Evolutionary conservation across 192 early-diverging fungal genomes (phyloP).

Genomic region (Backusella tarrabulga): DNA sequence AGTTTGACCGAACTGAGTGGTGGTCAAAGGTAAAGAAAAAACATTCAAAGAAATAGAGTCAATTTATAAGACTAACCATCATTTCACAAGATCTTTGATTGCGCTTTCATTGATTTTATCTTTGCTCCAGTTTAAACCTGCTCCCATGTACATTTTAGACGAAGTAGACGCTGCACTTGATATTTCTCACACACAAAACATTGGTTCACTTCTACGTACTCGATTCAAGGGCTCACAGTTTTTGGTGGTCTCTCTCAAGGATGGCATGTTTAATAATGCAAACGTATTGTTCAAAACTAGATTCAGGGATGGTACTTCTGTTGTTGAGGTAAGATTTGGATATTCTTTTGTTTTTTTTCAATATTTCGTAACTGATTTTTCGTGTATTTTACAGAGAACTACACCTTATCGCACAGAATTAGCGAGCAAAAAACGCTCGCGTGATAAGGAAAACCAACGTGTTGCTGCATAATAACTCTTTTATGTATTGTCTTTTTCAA

Average conservation of each 20-base stretch:
- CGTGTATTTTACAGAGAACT: background rate
- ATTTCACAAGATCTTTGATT: constrained; percentile 76
- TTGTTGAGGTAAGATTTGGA: constrained; percentile 64
- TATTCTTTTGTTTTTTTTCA: background rate
- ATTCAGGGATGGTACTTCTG: constrained; percentile 93
- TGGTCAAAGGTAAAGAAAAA: constrained; percentile 72
- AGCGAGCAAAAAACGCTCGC: background rate
- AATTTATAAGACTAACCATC: background rate
- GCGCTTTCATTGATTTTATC: constrained; percentile 96
- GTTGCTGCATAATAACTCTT: background rate
- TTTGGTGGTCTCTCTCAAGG: constrained; percentile 97
- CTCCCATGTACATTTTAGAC: constrained; percentile 99
- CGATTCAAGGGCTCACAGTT: constrained; percentile 97
- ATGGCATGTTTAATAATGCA: constrained; percentile 99
- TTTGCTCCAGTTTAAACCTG: constrained; percentile 96
- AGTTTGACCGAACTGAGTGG: constrained; percentile 96
- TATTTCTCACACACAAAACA: constrained; percentile 98
- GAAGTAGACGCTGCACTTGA: constrained; percentile 99
- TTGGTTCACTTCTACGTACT: constrained; percentile 88
- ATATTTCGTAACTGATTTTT: background rate
- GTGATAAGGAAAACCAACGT: background rate
- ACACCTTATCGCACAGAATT: constrained; percentile 8
- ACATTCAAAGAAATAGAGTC: too few species aligned
- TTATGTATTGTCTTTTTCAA: too few species aligned
- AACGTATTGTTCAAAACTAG: constrained; percentile 93